Evolutionary conservation across 2,329 filamentous ascomycete genomes (phyloP).

Genomic region (Apiospora arundinis): DNA sequence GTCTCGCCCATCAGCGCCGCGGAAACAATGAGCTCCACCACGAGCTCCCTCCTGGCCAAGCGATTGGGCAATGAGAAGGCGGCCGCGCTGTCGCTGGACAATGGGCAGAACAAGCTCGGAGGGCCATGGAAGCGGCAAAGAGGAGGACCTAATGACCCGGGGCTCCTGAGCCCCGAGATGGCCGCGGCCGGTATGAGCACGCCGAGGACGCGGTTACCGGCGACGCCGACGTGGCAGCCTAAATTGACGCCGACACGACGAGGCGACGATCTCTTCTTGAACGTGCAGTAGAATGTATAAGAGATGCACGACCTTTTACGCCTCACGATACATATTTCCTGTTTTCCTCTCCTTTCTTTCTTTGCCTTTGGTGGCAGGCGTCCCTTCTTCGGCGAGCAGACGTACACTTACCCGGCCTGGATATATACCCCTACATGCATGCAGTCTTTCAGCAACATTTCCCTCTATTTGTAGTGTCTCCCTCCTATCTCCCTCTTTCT

Average conservation of each 20-base stretch:
- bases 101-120: conserved; percentile 33
- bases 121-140: conserved; percentile 35
- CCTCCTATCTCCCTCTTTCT: neutral
- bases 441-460: neutral
- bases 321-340: neutral
- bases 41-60: conserved; percentile 58
- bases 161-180: conserved; percentile 33
- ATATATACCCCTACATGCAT: conserved; percentile 1
- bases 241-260: conserved; percentile 70
- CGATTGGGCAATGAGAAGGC: conserved; percentile 57
- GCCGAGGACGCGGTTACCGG: conserved; percentile 42
- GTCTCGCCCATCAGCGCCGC: conserved; percentile 35
- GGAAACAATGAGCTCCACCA: conserved; percentile 37
- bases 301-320: neutral
- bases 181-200: conserved; percentile 27
- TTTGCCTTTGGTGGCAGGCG: neutral
- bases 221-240: conserved; percentile 66
- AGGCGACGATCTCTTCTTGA: conserved; percentile 69
- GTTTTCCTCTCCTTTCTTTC: neutral
- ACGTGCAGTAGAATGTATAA: conserved; percentile 52
- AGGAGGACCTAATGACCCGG: conserved; percentile 15
- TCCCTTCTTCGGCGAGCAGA: neutral
- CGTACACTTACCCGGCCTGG: neutral
- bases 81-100: conserved; percentile 49
- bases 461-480: neutral